Base-by-base conservation (phyloP, 2,329 filamentous ascomycete species). In the Colletotrichum liaoningense region DNA sequence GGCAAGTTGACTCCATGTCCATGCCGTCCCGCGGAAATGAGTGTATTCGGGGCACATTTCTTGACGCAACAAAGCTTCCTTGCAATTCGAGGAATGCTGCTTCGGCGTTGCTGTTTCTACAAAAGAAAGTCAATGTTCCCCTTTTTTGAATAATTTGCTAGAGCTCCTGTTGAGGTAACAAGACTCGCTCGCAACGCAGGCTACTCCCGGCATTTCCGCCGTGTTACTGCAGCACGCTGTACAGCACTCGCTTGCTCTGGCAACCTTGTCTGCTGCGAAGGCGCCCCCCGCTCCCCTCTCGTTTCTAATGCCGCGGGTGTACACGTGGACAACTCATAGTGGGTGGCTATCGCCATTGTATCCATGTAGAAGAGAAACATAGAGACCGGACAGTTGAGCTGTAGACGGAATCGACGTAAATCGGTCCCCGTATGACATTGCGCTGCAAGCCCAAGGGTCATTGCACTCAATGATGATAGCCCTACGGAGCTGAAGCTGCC, bases 261-360 rank as follows among this genome's bases (percentile, higher is more conserved):
- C 28, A 33, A 49, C 24, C 42, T 30, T 67, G 26, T 42, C 69
- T 58, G 55, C 69, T 58, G 55, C 59, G 49, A 56, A 35, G 3
- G 38, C 42, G 33, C 16, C 46, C 63, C 70, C 52, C 49, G 58
- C 69, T 63, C 57, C 38, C 57, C 24, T 64, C 35, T 42, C 54
- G 55, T 46, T 24, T 28, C 19, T 49, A 59, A 26, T 58, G 28
- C 56, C 38, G 42, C 30, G 42, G 24, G 14, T 42, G 58, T 69
- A 63, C 70, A 64, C 66, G 55, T 72, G 70, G 56, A 64, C 70
- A 28, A n/a, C 42, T 33, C 42, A 64, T 28, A 72, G 59, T 59
- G 70, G 70, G 58, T 35, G 49, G 55, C 11, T 12, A 22, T 46
- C 66, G 42, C 33, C 55, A 22, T 63, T 22, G 14, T 49, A 14